phyloP scores from a whole-genome alignment of 495 filamentous ascomycete species.

The Xylaria scruposa region DNA sequence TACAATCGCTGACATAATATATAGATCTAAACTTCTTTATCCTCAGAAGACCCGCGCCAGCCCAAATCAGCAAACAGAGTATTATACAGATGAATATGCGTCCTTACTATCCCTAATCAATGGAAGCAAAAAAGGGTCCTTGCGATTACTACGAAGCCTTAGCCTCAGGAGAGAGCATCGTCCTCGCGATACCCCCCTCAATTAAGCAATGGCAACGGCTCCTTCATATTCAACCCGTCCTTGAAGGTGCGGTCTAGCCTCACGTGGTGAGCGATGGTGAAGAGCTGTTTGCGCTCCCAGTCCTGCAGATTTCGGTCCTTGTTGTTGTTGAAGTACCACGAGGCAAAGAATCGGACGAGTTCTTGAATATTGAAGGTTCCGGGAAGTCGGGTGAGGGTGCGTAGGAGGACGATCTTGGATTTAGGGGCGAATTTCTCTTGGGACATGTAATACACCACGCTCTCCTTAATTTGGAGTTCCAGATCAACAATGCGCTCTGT shows the following conservation, averaged over 20 bases:
- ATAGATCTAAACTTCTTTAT: background rate
- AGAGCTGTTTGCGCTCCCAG: background rate
- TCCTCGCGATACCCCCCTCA: background rate
- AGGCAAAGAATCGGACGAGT: background rate
- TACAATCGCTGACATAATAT: background rate
- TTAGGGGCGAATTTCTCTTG: background rate
- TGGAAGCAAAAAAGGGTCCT: background rate
- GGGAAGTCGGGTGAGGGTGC: background rate
- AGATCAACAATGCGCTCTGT: background rate
- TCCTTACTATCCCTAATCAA: background rate
- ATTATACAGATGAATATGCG: background rate
- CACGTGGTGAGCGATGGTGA: background rate
- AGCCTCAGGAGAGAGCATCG: background rate
- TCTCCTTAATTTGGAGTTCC: background rate
- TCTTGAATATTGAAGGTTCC: background rate
- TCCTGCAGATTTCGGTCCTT: background rate
- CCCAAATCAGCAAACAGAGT: background rate
- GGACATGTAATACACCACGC: background rate
- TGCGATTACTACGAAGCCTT: background rate
- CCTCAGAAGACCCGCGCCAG: fast-evolving
- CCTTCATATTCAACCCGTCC: background rate
- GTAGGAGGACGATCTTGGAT: background rate
- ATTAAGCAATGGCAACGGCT: background rate
- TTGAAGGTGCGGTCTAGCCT: slow-evolving; percentile 2
- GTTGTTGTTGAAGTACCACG: background rate